Percentiles rank a stretch among this genome's conserved stretches.
Evolutionary conservation across 768 basidiomycete species (phyloP).

Genomic region (Dacryopinax primogenitus): DNA sequence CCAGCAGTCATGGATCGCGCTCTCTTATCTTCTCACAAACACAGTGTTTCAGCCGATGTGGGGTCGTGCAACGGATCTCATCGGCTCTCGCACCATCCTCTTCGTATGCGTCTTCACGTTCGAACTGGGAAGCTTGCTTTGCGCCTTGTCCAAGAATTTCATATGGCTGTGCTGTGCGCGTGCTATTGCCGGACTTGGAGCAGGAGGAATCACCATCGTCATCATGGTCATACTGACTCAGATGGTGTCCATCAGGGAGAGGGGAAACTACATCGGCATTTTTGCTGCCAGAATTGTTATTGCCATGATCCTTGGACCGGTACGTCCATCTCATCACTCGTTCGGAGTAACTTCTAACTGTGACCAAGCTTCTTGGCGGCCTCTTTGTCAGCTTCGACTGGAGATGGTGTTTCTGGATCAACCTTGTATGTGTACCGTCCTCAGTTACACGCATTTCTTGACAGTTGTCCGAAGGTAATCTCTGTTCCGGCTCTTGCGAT

Average conservation of each 20-base stretch:
- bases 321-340: slow-evolving; percentile 32
- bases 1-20: background rate
- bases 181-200: slow-evolving; percentile 55
- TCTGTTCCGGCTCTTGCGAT: background rate
- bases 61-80: slow-evolving; percentile 23
- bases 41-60: slow-evolving; percentile 28
- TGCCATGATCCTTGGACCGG: background rate
- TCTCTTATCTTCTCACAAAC: background rate
- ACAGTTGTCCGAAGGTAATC: too few species aligned
- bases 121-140: slow-evolving; percentile 37
- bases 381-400: background rate
- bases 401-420: slow-evolving; percentile 62
- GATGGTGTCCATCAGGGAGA: slow-evolving; percentile 54
- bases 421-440: too few species aligned
- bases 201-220: slow-evolving; percentile 57
- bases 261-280: slow-evolving; percentile 19
- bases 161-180: slow-evolving; percentile 55
- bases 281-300: background rate
- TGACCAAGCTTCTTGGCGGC: background rate
- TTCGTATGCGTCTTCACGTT: slow-evolving; percentile 7
- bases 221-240: slow-evolving; percentile 60
- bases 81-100: slow-evolving; percentile 38
- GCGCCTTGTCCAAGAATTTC: slow-evolving; percentile 53
- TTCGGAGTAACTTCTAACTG: background rate
- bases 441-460: too few species aligned